Conservation (phyloP, 2,329 filamentous ascomycete genomes). For the Dactylellina drechsleri region DNA sequence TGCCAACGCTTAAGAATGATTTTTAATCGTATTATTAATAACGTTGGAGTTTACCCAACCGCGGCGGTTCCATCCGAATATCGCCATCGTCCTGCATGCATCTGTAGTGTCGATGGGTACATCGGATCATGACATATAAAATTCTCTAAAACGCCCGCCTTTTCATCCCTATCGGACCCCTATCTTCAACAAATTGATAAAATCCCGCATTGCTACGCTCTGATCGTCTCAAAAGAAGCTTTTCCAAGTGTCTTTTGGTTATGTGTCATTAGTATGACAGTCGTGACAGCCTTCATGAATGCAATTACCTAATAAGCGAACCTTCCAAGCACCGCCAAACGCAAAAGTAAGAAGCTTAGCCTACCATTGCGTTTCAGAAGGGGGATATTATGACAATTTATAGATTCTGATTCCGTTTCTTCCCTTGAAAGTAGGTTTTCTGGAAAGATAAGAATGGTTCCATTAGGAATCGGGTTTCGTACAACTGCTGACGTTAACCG, state of each 20-base stretch:
- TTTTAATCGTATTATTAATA: conserved; percentile 41
- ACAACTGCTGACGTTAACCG: conserved; percentile 2
- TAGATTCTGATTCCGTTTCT: conserved; percentile 31
- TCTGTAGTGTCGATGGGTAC: conserved; percentile 10
- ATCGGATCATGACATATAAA: conserved; percentile 24
- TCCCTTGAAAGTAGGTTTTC: conserved; percentile 20
- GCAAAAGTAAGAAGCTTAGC: conserved; percentile 36
- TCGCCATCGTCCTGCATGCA: background rate
- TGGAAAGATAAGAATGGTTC: conserved; percentile 48
- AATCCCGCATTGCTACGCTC: conserved; percentile 46
- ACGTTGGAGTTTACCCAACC: background rate
- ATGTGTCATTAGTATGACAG: conserved; percentile 47
- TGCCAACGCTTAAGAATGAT: conserved; percentile 1
- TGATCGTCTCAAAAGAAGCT: conserved; percentile 19
- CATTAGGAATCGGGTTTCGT: conserved; percentile 41
- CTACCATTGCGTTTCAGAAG: conserved; percentile 31
- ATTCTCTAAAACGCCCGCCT: conserved; percentile 36
- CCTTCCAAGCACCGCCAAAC: conserved; percentile 31
- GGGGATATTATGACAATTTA: conserved; percentile 37
- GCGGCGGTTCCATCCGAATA: background rate
- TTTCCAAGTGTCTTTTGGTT: conserved; percentile 39
- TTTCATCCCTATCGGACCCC: conserved; percentile 40
- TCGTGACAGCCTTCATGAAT: conserved; percentile 29
- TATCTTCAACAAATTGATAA: conserved; percentile 33
- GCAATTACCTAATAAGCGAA: conserved; percentile 55